phyloP scores from a whole-genome alignment of 1,139 yeast genomes.

The Wickerhamomyces sp. region DNA sequence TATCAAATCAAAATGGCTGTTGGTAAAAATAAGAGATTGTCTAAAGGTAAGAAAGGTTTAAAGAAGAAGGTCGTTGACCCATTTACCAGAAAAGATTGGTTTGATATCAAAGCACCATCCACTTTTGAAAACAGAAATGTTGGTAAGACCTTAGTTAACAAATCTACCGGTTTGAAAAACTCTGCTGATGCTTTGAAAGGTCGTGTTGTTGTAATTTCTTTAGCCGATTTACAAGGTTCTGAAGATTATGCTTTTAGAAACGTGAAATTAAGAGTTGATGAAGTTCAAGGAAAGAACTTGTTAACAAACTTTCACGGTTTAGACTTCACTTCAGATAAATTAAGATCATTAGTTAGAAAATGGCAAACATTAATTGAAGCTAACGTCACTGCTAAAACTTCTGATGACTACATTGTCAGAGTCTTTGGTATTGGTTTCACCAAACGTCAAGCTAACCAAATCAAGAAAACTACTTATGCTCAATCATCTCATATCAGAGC shows the following conservation, averaged over 20 bases:
- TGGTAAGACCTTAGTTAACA: constrained; percentile 91
- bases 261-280: constrained; percentile 86
- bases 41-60: constrained; percentile 93
- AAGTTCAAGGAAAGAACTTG: constrained; percentile 89
- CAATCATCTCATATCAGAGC: constrained; percentile 87
- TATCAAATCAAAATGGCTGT: constrained; percentile 60
- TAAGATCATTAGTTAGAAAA: constrained; percentile 87
- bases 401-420: constrained; percentile 87
- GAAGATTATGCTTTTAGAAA: constrained; percentile 92
- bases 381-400: constrained; percentile 86
- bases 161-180: constrained; percentile 85
- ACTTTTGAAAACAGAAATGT: constrained; percentile 91
- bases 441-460: constrained; percentile 84
- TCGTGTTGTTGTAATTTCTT: constrained; percentile 80
- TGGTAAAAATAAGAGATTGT: constrained; percentile 93
- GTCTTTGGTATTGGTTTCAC: constrained; percentile 90
- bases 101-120: constrained; percentile 90
- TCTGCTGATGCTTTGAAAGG: constrained; percentile 92
- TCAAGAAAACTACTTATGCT: constrained; percentile 88
- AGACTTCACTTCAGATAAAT: constrained; percentile 88
- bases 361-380: constrained; percentile 94
- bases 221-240: constrained; percentile 89
- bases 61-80: constrained; percentile 96
- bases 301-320: constrained; percentile 94
- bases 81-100: constrained; percentile 92